Percentiles rank a stretch among this genome's conserved stretches.
Evolutionary conservation across 2,329 filamentous ascomycete genomes (phyloP).

Genomic region (Tolypocladium cylindrosporum): DNA sequence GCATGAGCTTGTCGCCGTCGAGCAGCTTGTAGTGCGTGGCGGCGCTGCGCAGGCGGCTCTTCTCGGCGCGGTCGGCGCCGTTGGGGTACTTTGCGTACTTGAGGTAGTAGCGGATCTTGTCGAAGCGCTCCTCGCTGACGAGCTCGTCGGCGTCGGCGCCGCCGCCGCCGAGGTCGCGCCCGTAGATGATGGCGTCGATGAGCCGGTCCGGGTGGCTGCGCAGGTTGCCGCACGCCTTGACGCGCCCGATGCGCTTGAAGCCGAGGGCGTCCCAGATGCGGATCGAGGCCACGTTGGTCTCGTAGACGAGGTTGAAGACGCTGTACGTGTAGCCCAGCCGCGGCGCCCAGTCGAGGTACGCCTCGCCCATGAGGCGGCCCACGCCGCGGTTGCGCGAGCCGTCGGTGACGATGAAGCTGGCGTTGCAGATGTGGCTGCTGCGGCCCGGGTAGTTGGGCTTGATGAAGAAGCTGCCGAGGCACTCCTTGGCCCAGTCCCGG

Average conservation of each 20-base stretch:
- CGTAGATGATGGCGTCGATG: constrained; percentile 71
- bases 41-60: constrained; percentile 84
- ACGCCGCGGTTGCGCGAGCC: constrained; percentile 64
- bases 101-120: constrained; percentile 96
- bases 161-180: constrained; percentile 60
- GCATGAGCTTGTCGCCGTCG: constrained; percentile 74
- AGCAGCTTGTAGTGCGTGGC: constrained; percentile 90
- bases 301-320: constrained; percentile 90
- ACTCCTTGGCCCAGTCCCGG: constrained; percentile 70
- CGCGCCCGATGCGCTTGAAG: constrained; percentile 83
- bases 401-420: constrained; percentile 66
- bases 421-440: constrained; percentile 87
- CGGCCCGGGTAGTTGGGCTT: constrained; percentile 89
- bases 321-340: constrained; percentile 82
- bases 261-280: constrained; percentile 87
- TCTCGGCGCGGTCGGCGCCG: constrained; percentile 88
- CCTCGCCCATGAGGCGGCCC: constrained; percentile 65
- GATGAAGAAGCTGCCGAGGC: constrained; percentile 86
- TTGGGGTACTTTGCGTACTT: constrained; percentile 89
- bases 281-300: constrained; percentile 84
- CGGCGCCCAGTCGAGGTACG: constrained; percentile 68
- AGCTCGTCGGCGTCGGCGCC: constrained; percentile 61
- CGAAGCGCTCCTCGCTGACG: constrained; percentile 91
- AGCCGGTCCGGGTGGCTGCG: constrained; percentile 58
- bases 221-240: constrained; percentile 62